phyloP scores from a whole-genome alignment of 1,139 yeast genomes.

The Blastobotrys apis region DNA sequence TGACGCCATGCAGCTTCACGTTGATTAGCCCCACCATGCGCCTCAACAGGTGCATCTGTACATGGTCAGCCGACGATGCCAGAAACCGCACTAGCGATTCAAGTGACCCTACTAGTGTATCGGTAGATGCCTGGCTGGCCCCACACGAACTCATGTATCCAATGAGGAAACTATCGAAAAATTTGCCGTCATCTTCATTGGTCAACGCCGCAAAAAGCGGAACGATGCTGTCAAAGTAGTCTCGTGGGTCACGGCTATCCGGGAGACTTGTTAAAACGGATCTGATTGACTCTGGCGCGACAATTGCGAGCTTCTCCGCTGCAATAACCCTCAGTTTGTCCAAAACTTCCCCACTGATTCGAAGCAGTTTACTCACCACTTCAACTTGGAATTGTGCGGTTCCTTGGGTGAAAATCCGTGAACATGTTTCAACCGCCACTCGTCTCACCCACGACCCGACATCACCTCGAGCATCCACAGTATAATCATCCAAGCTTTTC shows the following conservation, averaged over 20 bases:
- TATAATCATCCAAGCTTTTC: constrained; percentile 34
- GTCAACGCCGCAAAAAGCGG: constrained; percentile 19
- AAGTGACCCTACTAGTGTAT: constrained; percentile 45
- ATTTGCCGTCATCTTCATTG: constrained; percentile 22
- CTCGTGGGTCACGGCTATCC: constrained; percentile 13
- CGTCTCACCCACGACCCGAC: constrained; percentile 65
- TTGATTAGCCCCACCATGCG: constrained; percentile 17
- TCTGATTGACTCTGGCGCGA: constrained; percentile 1
- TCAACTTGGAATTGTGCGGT: constrained; percentile 14
- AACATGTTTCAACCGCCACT: constrained; percentile 39
- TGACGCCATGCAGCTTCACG: constrained; percentile 15
- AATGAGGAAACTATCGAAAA: constrained; percentile 44
- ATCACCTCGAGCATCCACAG: constrained; percentile 39
- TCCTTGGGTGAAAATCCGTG: background rate
- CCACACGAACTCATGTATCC: constrained; percentile 60
- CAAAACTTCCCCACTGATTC: constrained; percentile 53
- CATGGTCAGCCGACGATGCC: background rate
- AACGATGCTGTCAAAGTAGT: constrained; percentile 16
- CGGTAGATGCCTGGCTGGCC: constrained; percentile 49
- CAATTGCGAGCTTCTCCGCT: background rate
- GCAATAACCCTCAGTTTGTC: constrained; percentile 37
- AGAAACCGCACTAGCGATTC: constrained; percentile 42
- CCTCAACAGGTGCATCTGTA: constrained; percentile 11
- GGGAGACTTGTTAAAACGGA: constrained; percentile 1
- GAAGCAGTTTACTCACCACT: constrained; percentile 40